phyloP scores from a whole-genome alignment of 129 eudicot genomes.

The carrot (Daucus carota) region DNA sequence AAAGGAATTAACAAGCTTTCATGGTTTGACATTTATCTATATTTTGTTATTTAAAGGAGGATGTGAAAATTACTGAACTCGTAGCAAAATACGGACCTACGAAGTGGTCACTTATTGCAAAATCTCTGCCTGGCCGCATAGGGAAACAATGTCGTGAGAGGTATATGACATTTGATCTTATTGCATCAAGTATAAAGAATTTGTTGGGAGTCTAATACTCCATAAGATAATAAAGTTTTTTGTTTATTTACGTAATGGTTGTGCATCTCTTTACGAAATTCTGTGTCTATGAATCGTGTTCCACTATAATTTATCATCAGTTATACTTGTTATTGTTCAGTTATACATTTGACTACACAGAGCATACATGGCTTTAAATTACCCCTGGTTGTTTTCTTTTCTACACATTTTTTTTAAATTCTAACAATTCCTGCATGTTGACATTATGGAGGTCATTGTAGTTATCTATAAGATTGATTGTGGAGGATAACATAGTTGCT shows the following conservation, averaged over 20 bases:
- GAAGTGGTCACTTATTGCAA: slow-evolving; percentile 95
- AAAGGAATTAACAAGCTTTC: neutral
- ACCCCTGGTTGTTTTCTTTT: neutral
- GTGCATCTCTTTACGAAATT: neutral
- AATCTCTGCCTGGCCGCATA: slow-evolving; percentile 90
- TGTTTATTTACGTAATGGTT: neutral
- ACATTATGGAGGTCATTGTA: neutral
- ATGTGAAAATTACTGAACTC: slow-evolving; percentile 68
- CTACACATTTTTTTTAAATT: neutral
- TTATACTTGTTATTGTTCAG: neutral
- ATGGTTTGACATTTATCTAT: neutral
- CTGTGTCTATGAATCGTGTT: neutral
- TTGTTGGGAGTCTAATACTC: neutral
- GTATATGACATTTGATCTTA: slow-evolving; percentile 23
- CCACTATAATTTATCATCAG: neutral
- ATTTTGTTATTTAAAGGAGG: slow-evolving; percentile 52
- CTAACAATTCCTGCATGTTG: neutral
- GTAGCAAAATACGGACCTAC: slow-evolving; percentile 84
- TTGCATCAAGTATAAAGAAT: neutral
- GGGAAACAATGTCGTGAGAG: slow-evolving; percentile 99
- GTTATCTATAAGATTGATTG: neutral
- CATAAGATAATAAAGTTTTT: neutral
- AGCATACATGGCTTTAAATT: neutral
- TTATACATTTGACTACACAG: neutral
- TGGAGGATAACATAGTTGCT: neutral